phyloP scores from a whole-genome alignment of 345 rosid genomes.

The Sonneratia caseolaris region DNA sequence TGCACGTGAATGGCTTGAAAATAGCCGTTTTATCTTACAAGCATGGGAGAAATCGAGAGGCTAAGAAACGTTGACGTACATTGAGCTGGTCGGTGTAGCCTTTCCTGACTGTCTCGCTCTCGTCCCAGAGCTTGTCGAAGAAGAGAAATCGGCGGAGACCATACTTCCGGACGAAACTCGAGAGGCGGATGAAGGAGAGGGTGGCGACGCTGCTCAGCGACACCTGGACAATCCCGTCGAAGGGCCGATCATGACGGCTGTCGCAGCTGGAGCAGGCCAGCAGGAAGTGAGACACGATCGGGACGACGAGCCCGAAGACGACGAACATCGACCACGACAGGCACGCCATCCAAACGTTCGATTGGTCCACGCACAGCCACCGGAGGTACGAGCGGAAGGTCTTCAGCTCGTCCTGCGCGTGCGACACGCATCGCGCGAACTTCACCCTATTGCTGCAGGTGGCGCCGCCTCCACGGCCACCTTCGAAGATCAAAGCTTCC shows the following conservation, averaged over 20 bases:
- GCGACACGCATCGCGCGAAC: conserved; percentile 40
- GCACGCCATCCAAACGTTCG: conserved; percentile 36
- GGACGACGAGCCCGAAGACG: conserved; percentile 42
- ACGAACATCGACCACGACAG: conserved; percentile 76
- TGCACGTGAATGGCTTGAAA: no score
- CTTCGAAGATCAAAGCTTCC: conserved; percentile 16
- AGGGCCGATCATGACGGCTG: conserved; percentile 56
- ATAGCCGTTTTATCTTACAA: not conserved
- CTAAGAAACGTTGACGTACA: conserved; percentile 29
- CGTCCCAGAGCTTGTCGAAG: conserved; percentile 85
- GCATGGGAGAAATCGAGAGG: not conserved
- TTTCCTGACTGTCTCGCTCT: conserved; percentile 65
- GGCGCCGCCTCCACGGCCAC: not conserved
- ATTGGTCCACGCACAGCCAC: conserved; percentile 33
- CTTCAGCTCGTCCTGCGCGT: conserved; percentile 66
- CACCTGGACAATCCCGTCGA: conserved; percentile 66
- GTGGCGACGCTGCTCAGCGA: conserved; percentile 64
- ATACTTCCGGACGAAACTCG: conserved; percentile 49
- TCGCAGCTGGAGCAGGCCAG: conserved; percentile 78
- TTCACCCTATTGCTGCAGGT: conserved; percentile 3
- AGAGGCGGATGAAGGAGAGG: conserved; percentile 58
- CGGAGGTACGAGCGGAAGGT: conserved; percentile 62
- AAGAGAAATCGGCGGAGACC: conserved; percentile 75
- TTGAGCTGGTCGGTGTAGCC: conserved; percentile 73
- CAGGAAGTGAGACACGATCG: conserved; percentile 63